These are phyloP conservation scores for Posidonia oceanica DNA, from an alignment of 116 monocot species.

Conservation along the genomic window DNA sequence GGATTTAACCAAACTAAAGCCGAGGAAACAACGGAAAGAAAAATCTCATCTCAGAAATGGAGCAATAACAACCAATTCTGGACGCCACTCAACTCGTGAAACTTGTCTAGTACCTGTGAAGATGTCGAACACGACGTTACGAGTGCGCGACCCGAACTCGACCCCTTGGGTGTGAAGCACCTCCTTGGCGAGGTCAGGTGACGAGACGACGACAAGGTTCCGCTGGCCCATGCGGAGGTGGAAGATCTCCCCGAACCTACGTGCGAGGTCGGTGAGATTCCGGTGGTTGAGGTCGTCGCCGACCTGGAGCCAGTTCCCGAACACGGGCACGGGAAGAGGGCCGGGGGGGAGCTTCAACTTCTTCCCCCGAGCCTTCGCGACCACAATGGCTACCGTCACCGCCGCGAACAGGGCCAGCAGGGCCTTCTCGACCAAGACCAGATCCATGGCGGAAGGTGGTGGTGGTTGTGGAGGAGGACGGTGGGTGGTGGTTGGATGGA, in stretches of 20 bases:
- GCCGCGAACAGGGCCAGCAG: conserved; percentile 14
- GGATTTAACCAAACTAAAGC: too few relatives aligned
- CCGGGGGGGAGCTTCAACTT: conserved; percentile 60
- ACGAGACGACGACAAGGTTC: conserved; percentile 78
- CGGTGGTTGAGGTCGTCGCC: conserved; percentile 86
- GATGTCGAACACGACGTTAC: conserved; percentile 88
- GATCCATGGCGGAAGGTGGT: too few relatives aligned
- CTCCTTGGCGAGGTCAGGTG: conserved; percentile 58
- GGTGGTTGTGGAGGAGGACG: too few relatives aligned
- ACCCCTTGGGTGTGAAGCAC: conserved; percentile 84
- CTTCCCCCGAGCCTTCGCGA: conserved; percentile 16
- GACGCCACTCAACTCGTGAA: too few relatives aligned
- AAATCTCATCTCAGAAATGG: too few relatives aligned
- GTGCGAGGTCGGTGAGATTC: conserved; percentile 53
- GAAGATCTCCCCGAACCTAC: conserved; percentile 50
- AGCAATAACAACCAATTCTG: too few relatives aligned
- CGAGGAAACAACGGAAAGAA: too few relatives aligned
- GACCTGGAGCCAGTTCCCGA: conserved; percentile 91
- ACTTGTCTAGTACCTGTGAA: conserved; percentile 27
- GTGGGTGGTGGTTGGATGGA: too few relatives aligned
- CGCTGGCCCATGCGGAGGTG: conserved; percentile 81
- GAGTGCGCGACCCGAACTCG: conserved; percentile 81
- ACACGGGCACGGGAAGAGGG: conserved; percentile 63
- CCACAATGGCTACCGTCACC: not conserved
- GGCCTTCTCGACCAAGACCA: too few relatives aligned